Evolutionary conservation across 108 stramenopile species (phyloP).

Genomic region (Conticribra guillardii): DNA sequence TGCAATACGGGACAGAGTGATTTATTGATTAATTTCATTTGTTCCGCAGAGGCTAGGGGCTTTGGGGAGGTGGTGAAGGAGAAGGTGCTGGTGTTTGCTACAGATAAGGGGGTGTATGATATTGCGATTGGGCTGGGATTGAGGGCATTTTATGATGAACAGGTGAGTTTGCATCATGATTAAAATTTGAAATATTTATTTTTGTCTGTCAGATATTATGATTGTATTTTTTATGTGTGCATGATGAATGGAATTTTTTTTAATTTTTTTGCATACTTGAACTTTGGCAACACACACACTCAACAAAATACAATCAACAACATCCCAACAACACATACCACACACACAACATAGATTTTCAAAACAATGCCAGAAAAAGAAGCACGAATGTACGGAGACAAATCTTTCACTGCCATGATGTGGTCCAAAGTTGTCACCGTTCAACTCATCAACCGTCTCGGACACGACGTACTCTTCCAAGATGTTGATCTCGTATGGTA

Average conservation of each 20-base stretch:
- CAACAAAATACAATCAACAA: too few species aligned
- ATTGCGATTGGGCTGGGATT: conserved; percentile 52
- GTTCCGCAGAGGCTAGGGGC: conserved; percentile 49
- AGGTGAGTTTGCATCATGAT: conserved; percentile 21
- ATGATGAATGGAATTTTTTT: too few species aligned
- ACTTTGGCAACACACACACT: too few species aligned
- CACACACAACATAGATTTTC: not conserved
- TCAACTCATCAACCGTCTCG: conserved; percentile 54
- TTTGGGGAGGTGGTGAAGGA: conserved; percentile 44
- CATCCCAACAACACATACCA: too few species aligned
- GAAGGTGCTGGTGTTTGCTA: conserved; percentile 58
- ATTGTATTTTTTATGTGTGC: too few species aligned
- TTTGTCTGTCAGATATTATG: too few species aligned
- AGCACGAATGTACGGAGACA: conserved; percentile 59
- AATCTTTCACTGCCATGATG: conserved; percentile 67
- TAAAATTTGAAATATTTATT: too few species aligned
- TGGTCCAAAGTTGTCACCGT: conserved; percentile 66
- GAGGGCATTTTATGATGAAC: conserved; percentile 52
- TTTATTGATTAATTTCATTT: conserved; percentile 56
- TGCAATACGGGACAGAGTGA: conserved; percentile 55
- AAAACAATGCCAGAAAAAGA: conserved; percentile 43
- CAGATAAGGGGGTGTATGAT: conserved; percentile 51
- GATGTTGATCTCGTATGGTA: conserved; percentile 72
- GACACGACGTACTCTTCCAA: conserved; percentile 68
- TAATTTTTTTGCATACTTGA: too few species aligned